Conservation (phyloP, 2,329 filamentous ascomycete species). For the Basipetospora chlamydospora region DNA sequence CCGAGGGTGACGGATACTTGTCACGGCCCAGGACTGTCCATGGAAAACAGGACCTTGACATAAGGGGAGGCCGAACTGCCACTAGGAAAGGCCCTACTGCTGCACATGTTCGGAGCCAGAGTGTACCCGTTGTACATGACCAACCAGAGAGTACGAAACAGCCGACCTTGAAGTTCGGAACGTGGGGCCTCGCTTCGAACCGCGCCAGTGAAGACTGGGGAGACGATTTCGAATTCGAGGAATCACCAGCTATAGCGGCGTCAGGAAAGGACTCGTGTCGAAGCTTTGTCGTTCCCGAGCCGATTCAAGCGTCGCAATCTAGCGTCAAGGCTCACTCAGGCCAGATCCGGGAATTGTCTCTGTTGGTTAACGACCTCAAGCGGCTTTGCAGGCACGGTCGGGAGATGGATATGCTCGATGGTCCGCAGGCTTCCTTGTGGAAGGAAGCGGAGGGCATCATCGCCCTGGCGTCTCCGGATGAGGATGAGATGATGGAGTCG, state of each 20-base stretch:
- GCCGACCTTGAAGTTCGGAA: conserved; percentile 57
- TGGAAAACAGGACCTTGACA: conserved; percentile 57
- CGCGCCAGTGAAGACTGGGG: conserved; percentile 79
- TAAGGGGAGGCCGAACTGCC: conserved; percentile 52
- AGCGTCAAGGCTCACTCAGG: conserved; percentile 73
- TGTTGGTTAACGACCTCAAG: conserved; percentile 73
- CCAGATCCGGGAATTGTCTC: conserved; percentile 67
- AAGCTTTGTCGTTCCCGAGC: conserved; percentile 48
- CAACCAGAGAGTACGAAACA: conserved; percentile 37
- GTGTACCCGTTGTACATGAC: conserved; percentile 60
- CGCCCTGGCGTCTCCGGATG: conserved; percentile 59
- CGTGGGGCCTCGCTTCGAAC: conserved; percentile 69
- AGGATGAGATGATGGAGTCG: conserved; percentile 34
- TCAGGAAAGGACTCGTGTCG: conserved; percentile 20
- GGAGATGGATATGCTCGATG: conserved; percentile 49
- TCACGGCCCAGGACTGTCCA: conserved; percentile 60
- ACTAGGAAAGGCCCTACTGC: conserved; percentile 54
- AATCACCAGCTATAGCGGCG: conserved; percentile 16
- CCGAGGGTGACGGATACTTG: conserved; percentile 40
- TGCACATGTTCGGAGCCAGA: conserved; percentile 65
- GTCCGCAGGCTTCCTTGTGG: conserved; percentile 49
- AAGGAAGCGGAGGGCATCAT: conserved; percentile 78
- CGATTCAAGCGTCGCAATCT: conserved; percentile 67
- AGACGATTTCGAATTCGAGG: conserved; percentile 68
- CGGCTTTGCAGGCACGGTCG: conserved; percentile 57